Evolutionary conservation across 495 filamentous ascomycete genomes (phyloP).

Genomic region (Xylaria sp.): DNA sequence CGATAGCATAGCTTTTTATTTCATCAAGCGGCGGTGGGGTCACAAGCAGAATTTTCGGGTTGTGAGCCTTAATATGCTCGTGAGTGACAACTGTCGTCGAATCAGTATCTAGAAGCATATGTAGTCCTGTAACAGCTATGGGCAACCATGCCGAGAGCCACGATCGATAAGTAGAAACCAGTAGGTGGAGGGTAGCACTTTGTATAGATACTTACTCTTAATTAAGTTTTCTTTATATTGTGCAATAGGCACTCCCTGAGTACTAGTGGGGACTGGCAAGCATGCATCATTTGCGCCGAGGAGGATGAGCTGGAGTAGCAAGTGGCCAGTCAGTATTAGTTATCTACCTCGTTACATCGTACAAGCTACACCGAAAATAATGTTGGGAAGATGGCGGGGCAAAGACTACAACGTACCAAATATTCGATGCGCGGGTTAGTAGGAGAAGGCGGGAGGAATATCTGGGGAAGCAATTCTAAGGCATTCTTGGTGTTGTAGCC

Average conservation of each 20-base stretch:
- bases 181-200: background rate
- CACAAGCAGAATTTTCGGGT: conserved; percentile 74
- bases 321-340: conserved; percentile 32
- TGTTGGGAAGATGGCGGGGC: background rate
- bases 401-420: conserved; percentile 61
- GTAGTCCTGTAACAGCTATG: background rate
- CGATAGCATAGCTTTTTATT: conserved; percentile 64
- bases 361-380: conserved; percentile 1
- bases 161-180: background rate
- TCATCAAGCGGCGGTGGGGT: conserved; percentile 85
- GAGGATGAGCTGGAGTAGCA: conserved; percentile 68
- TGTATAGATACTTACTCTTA: conserved; percentile 17
- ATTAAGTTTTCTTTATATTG: conserved; percentile 75
- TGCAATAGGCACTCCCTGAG: conserved; percentile 77
- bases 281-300: conserved; percentile 88
- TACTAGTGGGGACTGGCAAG: conserved; percentile 59
- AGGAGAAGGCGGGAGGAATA: conserved; percentile 54
- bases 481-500: conserved; percentile 59
- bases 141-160: background rate
- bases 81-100: conserved; percentile 68
- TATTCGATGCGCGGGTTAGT: conserved; percentile 61
- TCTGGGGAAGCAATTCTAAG: conserved; percentile 48
- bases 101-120: conserved; percentile 16
- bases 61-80: conserved; percentile 69
- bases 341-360: background rate